Percentiles rank a stretch among this genome's conserved stretches.
phyloP scores from a whole-genome alignment of 176 grass and related monocot genomes.

The Thalia dealbata region DNA sequence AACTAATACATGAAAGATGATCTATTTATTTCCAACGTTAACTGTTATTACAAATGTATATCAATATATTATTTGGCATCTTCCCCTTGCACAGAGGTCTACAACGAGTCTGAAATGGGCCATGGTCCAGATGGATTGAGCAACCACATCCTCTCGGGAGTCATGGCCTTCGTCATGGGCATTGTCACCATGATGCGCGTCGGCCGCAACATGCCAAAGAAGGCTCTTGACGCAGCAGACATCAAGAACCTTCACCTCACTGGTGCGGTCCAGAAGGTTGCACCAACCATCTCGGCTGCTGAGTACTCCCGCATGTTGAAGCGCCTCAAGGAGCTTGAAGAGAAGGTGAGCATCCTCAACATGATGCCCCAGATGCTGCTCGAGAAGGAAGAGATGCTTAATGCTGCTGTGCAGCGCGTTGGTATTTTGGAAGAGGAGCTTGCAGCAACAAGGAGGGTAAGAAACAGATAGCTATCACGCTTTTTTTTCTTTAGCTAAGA shows the following conservation, averaged over 20 bases:
- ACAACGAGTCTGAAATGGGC: conserved; percentile 31
- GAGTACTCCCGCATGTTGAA: conserved; percentile 34
- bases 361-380: conserved; percentile 39
- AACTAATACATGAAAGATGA: too few relatives aligned
- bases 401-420: conserved; percentile 58
- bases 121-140: conserved; percentile 41
- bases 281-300: conserved; percentile 22
- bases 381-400: conserved; percentile 77
- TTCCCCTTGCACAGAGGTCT: not conserved
- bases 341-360: conserved; percentile 50
- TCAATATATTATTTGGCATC: not conserved
- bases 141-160: conserved; percentile 41
- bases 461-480: not conserved
- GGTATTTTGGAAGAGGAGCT: conserved; percentile 71
- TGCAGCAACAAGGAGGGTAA: conserved; percentile 78
- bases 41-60: not conserved
- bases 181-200: conserved; percentile 56
- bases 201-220: conserved; percentile 46
- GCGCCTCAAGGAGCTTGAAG: conserved; percentile 68
- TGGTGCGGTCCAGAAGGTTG: conserved; percentile 18
- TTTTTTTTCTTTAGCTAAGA: too few relatives aligned
- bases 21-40: too few relatives aligned
- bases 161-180: conserved; percentile 76
- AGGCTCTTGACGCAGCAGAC: conserved; percentile 22
- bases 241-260: conserved; percentile 8